Evolutionary conservation across 1,284 basidiomycete genomes (phyloP), one percentile per base, ranked within the genome.

Genomic region (Porogramme epimiltina): DNA sequence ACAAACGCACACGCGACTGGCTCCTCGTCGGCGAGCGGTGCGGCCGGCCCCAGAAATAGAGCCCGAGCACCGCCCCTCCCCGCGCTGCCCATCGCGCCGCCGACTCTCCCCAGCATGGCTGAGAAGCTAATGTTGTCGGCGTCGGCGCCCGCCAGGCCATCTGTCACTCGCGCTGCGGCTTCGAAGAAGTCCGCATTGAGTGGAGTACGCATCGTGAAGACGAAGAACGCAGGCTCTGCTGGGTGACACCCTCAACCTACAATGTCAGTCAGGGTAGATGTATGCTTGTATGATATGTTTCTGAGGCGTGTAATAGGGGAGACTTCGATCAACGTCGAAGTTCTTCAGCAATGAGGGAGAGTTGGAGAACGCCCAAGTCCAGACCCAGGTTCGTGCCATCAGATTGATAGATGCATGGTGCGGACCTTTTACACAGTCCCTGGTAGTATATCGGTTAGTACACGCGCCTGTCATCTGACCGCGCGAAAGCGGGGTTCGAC

Each of bases 401-500:
- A n/a, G n/a, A n/a, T n/a, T n/a, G n/a, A n/a, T n/a, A n/a, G 20
- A 19, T 20, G 18, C 6, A 40, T 9, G n/a, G 20, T 4, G 4
- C n/a, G 20, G 11, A 19, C 2, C 2, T 4, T 3, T 20, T 31
- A 37, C 16, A 16, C 34, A 38, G 16, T 46, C 49, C 47, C 51
- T 58, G 56, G 54, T 58, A 50, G 56, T 56, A 52, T 54, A 61
- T 56, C 56, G 56, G 59, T 51, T 56, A 60, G 54, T 60, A 58
- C 53, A 58, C 51, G 52, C 51, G 58, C 55, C 47, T 58, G 58
- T 60, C 52, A 57, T 16, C 11, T 1, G 13, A 42, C 38, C 69
- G 70, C 67, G 69, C 62, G 69, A 70, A 62, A 70, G 69, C 70
- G 66, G 68, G 69, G 67, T 71, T 70, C 68, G 67, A 70, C 63